Percentiles rank a stretch among this genome's conserved stretches.
phyloP scores from a whole-genome alignment of 345 rosid genomes.

The Mangifera indica region DNA sequence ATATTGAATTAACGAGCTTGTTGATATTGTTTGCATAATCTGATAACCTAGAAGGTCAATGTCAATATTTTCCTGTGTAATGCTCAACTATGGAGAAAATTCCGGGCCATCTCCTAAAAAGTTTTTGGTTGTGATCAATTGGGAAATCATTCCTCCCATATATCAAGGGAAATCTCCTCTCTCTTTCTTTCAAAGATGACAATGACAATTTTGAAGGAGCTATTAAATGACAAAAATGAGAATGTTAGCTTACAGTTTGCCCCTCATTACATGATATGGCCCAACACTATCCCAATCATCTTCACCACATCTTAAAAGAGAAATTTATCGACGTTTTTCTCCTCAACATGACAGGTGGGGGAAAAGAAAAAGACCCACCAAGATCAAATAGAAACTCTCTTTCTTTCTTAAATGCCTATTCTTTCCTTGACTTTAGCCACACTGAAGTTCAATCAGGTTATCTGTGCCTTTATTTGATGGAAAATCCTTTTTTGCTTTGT shows the following conservation, averaged over 20 bases:
- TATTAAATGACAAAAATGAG: conserved; percentile 19
- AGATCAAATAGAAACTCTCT: background rate
- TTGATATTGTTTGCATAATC: background rate
- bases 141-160: conserved; percentile 15
- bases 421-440: background rate
- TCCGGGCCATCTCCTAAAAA: background rate
- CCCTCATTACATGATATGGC: conserved; percentile 14
- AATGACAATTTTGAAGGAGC: conserved; percentile 16
- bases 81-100: background rate
- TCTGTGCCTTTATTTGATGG: background rate
- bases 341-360: background rate
- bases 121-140: conserved; percentile 17
- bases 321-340: conserved; percentile 11
- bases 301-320: background rate
- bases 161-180: background rate
- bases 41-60: background rate
- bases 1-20: background rate
- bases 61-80: too few relatives aligned
- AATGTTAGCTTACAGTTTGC: background rate
- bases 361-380: background rate
- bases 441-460: background rate
- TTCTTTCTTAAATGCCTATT: background rate
- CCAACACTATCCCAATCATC: conserved; percentile 17
- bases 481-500: conserved; percentile 8
- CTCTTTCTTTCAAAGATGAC: background rate